These are phyloP conservation scores for Phaeoacremonium minimum DNA, from an alignment of 2,329 filamentous ascomycete genomes.

Conservation along the genomic window DNA sequence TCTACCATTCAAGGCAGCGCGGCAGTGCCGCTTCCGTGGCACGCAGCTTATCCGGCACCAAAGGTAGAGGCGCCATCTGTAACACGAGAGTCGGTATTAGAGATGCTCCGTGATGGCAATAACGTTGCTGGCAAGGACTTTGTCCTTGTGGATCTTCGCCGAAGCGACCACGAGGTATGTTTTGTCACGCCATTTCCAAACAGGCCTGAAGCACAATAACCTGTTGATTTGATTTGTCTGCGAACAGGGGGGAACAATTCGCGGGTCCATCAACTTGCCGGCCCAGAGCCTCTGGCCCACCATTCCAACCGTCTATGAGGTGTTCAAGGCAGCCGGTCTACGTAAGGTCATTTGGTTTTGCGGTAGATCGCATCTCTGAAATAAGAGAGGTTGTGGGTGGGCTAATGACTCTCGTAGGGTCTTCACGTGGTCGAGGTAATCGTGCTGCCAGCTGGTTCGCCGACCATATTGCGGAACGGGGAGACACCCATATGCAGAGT, in stretches of 20 bases:
- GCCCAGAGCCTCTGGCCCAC: constrained; percentile 39
- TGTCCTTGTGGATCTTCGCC: constrained; percentile 33
- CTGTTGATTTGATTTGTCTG: too few species aligned
- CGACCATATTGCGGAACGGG: constrained; percentile 40
- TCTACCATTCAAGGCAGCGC: too few species aligned
- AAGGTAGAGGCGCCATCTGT: neutral
- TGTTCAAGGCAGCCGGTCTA: constrained; percentile 35
- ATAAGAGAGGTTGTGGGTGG: too few species aligned
- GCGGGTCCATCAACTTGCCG: constrained; percentile 46
- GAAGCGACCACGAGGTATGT: constrained; percentile 34
- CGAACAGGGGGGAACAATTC: constrained; percentile 50
- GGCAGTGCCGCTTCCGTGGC: too few species aligned
- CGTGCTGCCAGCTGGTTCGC: constrained; percentile 52
- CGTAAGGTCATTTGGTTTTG: constrained; percentile 42
- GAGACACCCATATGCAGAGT: constrained; percentile 38
- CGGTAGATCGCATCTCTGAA: constrained; percentile 31
- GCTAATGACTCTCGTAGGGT: too few species aligned
- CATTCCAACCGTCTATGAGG: constrained; percentile 33
- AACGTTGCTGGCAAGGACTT: constrained; percentile 16
- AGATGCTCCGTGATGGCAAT: neutral
- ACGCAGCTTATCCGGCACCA: constrained; percentile 5
- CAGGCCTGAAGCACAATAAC: too few species aligned
- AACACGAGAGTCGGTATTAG: neutral
- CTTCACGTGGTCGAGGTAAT: constrained; percentile 48
- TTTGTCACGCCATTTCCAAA: too few species aligned